phyloP scores from a whole-genome alignment of 176 grass and related monocot genomes.

The Hsuehochloa calcarea region DNA sequence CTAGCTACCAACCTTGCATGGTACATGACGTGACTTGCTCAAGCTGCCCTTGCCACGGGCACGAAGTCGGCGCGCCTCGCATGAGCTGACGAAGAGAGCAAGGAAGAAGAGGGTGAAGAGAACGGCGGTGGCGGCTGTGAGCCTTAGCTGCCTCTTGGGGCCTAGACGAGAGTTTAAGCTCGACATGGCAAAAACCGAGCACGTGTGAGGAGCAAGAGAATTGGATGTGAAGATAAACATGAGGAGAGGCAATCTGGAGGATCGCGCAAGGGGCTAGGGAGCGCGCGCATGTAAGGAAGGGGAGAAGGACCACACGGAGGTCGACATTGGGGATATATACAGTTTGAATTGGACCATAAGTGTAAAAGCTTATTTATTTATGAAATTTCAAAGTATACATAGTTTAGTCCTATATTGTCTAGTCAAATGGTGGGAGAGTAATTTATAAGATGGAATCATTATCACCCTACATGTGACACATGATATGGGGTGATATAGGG shows the following conservation, averaged over 20 bases:
- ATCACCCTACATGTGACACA: no score
- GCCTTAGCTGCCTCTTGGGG: constrained; percentile 23
- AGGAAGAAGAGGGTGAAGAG: constrained; percentile 42
- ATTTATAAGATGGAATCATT: no score
- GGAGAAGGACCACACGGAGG: constrained; percentile 22
- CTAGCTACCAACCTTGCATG: constrained; percentile 45
- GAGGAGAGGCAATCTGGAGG: constrained; percentile 19
- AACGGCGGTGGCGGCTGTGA: constrained; percentile 22
- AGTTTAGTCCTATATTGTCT: no score
- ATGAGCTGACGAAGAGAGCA: constrained; percentile 36
- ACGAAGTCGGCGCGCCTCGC: constrained; percentile 39
- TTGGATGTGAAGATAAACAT: constrained; percentile 19
- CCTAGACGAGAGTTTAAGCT: constrained; percentile 1
- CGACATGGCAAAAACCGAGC: constrained; percentile 23
- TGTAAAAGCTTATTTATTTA: no score
- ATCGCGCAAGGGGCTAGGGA: not conserved
- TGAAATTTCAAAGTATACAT: no score
- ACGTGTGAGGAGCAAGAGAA: not conserved
- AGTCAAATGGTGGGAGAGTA: no score
- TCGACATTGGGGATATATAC: constrained; percentile 54
- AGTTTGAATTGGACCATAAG: no score
- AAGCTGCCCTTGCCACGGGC: constrained; percentile 3
- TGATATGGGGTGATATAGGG: no score
- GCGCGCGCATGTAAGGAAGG: not conserved
- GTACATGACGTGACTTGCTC: constrained; percentile 10